Evolutionary conservation across 2,329 filamentous ascomycete genomes (phyloP).

Genomic region (Sclerotinia spermophila): DNA sequence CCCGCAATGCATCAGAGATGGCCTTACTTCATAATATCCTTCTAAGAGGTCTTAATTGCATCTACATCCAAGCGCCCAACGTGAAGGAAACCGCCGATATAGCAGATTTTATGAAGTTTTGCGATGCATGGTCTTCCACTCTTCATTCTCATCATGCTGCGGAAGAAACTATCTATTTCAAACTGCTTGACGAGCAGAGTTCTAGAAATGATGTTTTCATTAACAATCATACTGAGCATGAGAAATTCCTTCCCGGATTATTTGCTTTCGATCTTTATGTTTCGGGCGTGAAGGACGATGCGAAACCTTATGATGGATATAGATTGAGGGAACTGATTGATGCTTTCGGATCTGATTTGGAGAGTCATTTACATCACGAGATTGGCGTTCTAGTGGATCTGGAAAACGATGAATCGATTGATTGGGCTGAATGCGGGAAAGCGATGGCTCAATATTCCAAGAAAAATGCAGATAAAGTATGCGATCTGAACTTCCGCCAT

Average conservation of each 20-base stretch:
- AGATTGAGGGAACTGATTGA: slow-evolving; percentile 38
- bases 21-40: slow-evolving; percentile 39
- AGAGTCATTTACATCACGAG: slow-evolving; percentile 41
- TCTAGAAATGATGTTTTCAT: slow-evolving; percentile 35
- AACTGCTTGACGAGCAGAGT: slow-evolving; percentile 37
- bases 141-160: slow-evolving; percentile 41
- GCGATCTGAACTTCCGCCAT: not conserved
- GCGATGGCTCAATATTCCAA: slow-evolving; percentile 27
- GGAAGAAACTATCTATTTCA: slow-evolving; percentile 43
- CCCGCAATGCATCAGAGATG: slow-evolving; percentile 37
- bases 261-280: slow-evolving; percentile 38
- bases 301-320: slow-evolving; percentile 36
- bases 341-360: slow-evolving; percentile 38
- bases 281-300: slow-evolving; percentile 32
- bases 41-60: slow-evolving; percentile 40
- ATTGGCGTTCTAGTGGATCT: slow-evolving; percentile 40
- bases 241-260: slow-evolving; percentile 40
- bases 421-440: slow-evolving; percentile 35
- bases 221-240: slow-evolving; percentile 43
- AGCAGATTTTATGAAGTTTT: slow-evolving; percentile 33
- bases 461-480: slow-evolving; percentile 22
- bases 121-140: slow-evolving; percentile 26
- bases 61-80: slow-evolving; percentile 38
- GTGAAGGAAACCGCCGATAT: slow-evolving; percentile 40
- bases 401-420: slow-evolving; percentile 34